Percentiles rank a stretch among this genome's conserved stretches.
phyloP scores from a whole-genome alignment of 345 rosid species.

The Hibiscus syriacus region DNA sequence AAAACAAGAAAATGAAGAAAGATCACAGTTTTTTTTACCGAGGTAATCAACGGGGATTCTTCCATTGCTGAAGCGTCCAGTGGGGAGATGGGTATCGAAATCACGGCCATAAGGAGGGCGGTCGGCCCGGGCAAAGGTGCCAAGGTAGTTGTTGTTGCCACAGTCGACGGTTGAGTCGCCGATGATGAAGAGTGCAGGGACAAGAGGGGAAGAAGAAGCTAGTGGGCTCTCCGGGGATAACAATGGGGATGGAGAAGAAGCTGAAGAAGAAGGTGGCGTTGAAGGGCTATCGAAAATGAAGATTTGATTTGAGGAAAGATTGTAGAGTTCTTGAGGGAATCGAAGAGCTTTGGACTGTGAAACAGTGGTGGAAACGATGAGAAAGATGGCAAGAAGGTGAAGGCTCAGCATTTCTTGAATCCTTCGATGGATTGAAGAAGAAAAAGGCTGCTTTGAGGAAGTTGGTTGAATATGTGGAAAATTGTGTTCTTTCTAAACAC shows the following conservation, averaged over 20 bases:
- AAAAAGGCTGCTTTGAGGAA: not conserved
- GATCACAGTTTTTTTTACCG: constrained; percentile 28
- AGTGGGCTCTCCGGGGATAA: not conserved
- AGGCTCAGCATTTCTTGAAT: not conserved
- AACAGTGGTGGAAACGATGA: not conserved
- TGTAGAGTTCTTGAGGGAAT: constrained; percentile 8
- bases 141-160: constrained; percentile 77
- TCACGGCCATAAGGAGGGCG: constrained; percentile 90
- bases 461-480: not conserved
- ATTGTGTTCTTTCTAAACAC: not conserved
- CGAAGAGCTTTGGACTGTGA: constrained; percentile 7
- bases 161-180: constrained; percentile 87
- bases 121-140: constrained; percentile 86
- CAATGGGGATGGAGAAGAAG: constrained; percentile 13
- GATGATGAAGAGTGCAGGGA: constrained; percentile 62
- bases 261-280: not conserved
- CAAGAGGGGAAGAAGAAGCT: constrained; percentile 29
- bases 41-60: constrained; percentile 86
- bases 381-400: not conserved
- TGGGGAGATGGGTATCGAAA: constrained; percentile 70
- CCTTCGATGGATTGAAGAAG: not conserved
- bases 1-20: not conserved
- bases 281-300: not conserved
- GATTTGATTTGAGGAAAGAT: not conserved
- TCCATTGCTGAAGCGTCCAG: constrained; percentile 89